Base-by-base conservation (phyloP, 208 protist species). In the Leishmania tarentolae region DNA sequence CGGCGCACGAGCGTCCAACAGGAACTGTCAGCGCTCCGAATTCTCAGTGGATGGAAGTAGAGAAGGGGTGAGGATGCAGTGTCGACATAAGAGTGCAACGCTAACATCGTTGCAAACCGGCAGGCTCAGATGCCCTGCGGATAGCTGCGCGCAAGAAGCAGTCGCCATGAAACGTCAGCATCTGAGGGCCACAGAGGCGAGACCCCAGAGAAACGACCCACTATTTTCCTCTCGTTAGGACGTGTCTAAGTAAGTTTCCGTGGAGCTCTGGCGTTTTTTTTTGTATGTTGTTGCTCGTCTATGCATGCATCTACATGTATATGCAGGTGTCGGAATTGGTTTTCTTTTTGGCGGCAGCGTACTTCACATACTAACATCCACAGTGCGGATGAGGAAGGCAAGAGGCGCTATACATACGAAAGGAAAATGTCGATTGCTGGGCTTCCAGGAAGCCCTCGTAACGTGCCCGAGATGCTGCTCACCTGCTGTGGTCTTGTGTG, bases 1-100 rank as follows among this genome's bases (percentile, higher is more conserved):
- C 75, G 86, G 78, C 84, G 50, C 59, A 87, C 78, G 72, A 86
- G 76, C 56, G 79, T 93, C 9, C 84, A 92, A 66, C 77, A 84
- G 35, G 91, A 88, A 73, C 56, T 88, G 19, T 59, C 91, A 35
- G 53, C 84, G 24, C 75, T 94, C 4, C 85, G 86, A 28, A 52
- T 75, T n/a, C 69, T 81, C 13, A 90, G 83, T 35, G 61, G 56
- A n/a, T 86, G 82, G 82, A 17, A 28, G 50, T 76, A 57, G 72
- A 21, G 24, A 42, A n/a, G 21, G 47, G 3, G 70, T 40, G 59
- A 15, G 46, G 19, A 31, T 35, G 15, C 19, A 47, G 24, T 13
- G 8, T 37, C 28, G 28, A 13, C 8, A 19, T 52, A 17, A 2
- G 9, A 53, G 28, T 9, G 13, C 9, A 52, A 24, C 15, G 66